phyloP scores from a whole-genome alignment of 1,139 yeast genomes.

The Zygosaccharomyces sapae region DNA sequence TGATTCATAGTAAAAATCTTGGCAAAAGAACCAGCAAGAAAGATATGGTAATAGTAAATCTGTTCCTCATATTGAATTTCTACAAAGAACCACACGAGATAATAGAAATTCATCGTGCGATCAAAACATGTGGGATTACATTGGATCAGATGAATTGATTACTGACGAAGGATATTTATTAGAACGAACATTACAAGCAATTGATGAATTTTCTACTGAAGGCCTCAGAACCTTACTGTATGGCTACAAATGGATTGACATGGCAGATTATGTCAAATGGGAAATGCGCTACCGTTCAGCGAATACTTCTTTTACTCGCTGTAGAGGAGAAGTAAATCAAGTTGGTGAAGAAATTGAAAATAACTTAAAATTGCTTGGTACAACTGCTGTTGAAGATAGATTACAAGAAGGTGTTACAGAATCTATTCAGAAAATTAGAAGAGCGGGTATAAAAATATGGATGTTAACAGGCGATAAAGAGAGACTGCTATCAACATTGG shows the following conservation, averaged over 20 bases:
- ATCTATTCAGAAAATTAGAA: constrained; percentile 81
- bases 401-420: constrained; percentile 95
- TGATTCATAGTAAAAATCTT: constrained; percentile 57
- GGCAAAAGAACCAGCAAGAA: constrained; percentile 57
- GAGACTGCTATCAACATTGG: constrained; percentile 98
- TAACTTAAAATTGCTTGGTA: constrained; percentile 69
- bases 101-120: constrained; percentile 6
- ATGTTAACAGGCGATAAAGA: constrained; percentile 97
- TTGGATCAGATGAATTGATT: constrained; percentile 61
- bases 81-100: constrained; percentile 10
- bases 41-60: constrained; percentile 42
- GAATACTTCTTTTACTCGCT: constrained; percentile 65
- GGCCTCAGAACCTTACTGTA: constrained; percentile 88
- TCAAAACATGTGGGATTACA: constrained; percentile 27
- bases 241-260: constrained; percentile 68
- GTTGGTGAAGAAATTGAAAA: constrained; percentile 71
- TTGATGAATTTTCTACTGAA: constrained; percentile 91
- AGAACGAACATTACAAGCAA: constrained; percentile 81
- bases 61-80: constrained; percentile 2
- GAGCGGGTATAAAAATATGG: constrained; percentile 95
- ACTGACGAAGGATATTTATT: constrained; percentile 73
- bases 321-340: constrained; percentile 62
- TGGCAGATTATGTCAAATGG: constrained; percentile 63
- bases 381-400: constrained; percentile 96
- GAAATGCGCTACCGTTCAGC: constrained; percentile 64